Evolutionary conservation across 2,329 filamentous ascomycete species (phyloP), one percentile per base, ranked within the genome.

Genomic region (Epichloe baconii): DNA sequence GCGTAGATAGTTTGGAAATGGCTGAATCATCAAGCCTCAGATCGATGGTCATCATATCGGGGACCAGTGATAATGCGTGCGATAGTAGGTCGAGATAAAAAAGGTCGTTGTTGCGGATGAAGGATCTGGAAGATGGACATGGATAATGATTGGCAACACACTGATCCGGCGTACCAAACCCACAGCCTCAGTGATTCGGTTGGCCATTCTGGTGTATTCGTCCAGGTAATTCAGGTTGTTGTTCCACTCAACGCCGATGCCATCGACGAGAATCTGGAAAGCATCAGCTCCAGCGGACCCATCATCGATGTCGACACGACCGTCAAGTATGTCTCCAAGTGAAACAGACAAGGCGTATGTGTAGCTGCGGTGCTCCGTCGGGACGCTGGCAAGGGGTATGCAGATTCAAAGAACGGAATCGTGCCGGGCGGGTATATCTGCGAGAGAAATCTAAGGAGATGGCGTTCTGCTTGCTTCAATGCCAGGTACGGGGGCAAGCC

Each of bases 381-480:
- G 75, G 35, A 84, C 72, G 15, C 75, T 71, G 2, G 83, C 80
- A 1, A 86, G 66, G 0, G 83, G 56, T 85, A 85, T 1, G 80
- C 78, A 2, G 79, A 79, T 55, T 83, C 78, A 52, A 80, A 71
- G 19, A 79, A 77, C 0, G 76, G 75, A n/a, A 80, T 73, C 5
- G 74, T 68, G 3, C 73, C 71, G 17, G 70, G 67, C 1, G 77
- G 72, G 47, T 79, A 77, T 26, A 83, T 72, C 23, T 83, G 71
- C 1, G 79, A 79, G 8, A 87, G 67, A 51, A 87, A 85, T 50
- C 82, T 82, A 40, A 86, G 69, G 53, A 87, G 86, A 53, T 86
- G 82, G 45, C 80, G 71, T 62, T 87, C 83, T 3, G 81, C 77
- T 46, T 80, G 72, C 60, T 87, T 87, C 5, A 87, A 65, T 0